These are phyloP conservation scores for Pythium rhizo-oryzae DNA, from an alignment of 352 stramenopile genomes.

Conservation along the genomic window DNA sequence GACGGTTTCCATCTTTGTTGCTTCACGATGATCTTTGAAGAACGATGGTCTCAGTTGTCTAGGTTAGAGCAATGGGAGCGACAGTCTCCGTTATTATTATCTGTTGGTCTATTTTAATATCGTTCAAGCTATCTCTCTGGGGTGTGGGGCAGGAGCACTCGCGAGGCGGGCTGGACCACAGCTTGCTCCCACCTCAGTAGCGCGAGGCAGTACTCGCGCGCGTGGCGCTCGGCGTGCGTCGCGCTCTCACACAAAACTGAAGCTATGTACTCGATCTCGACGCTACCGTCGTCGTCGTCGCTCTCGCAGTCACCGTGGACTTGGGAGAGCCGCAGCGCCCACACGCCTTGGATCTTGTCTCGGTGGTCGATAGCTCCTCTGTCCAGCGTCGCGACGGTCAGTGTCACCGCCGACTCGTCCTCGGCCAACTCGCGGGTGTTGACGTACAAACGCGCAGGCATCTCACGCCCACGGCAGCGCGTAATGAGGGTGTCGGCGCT, in stretches of 20 bases:
- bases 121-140: background rate
- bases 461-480: background rate
- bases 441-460: background rate
- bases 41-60: too few species aligned
- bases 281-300: background rate
- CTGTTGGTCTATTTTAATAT: too few species aligned
- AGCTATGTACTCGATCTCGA: conserved; percentile 2
- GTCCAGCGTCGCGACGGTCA: background rate
- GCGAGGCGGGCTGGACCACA: too few species aligned
- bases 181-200: conserved; percentile 6
- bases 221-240: background rate
- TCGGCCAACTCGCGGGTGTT: background rate
- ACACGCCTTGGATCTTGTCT: background rate
- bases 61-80: too few species aligned
- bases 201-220: background rate
- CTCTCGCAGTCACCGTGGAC: background rate
- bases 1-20: too few species aligned
- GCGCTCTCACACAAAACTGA: background rate
- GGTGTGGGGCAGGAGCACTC: background rate
- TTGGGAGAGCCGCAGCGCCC: background rate
- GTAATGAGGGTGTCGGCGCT: background rate
- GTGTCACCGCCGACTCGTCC: background rate
- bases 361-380: background rate
- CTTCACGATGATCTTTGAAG: too few species aligned
- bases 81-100: too few species aligned